Evolutionary conservation across 805 yeast species (phyloP).

Genomic region (Candida coleopterorum): DNA sequence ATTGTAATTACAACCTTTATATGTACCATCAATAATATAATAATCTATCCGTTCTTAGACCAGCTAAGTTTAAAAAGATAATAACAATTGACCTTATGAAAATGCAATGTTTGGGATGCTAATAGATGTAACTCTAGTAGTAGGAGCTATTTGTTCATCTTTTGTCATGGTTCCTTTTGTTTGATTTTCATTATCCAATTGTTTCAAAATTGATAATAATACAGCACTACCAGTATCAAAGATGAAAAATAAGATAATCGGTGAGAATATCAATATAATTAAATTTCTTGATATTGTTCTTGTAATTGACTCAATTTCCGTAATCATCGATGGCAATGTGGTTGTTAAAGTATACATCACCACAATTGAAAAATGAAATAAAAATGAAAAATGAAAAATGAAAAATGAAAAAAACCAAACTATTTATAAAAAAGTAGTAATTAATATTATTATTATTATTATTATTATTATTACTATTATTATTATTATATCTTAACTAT

Average conservation of each 20-base stretch:
- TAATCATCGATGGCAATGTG: neutral
- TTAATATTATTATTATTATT: too few species aligned
- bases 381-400: too few species aligned
- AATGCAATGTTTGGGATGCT: neutral
- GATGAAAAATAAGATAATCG: conserved; percentile 6
- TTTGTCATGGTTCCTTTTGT: neutral
- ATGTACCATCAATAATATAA: too few species aligned
- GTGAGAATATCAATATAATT: conserved; percentile 6
- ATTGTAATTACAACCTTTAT: too few species aligned
- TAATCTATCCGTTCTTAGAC: too few species aligned
- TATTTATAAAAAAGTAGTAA: too few species aligned
- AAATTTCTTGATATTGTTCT: conserved; percentile 5
- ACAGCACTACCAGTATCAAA: conserved; percentile 5
- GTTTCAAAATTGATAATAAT: neutral
- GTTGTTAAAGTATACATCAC: neutral
- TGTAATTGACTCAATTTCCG: neutral
- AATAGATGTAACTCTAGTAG: neutral
- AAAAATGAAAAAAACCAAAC: too few species aligned
- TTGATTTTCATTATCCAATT: neutral
- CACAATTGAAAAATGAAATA: too few species aligned
- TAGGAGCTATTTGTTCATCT: neutral
- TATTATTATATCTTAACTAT: too few species aligned
- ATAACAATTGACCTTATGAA: neutral
- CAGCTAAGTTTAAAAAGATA: neutral
- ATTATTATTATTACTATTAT: too few species aligned